Evolutionary conservation across 1,284 basidiomycete genomes (phyloP).

Genomic region (Veloboletus limbatus): DNA sequence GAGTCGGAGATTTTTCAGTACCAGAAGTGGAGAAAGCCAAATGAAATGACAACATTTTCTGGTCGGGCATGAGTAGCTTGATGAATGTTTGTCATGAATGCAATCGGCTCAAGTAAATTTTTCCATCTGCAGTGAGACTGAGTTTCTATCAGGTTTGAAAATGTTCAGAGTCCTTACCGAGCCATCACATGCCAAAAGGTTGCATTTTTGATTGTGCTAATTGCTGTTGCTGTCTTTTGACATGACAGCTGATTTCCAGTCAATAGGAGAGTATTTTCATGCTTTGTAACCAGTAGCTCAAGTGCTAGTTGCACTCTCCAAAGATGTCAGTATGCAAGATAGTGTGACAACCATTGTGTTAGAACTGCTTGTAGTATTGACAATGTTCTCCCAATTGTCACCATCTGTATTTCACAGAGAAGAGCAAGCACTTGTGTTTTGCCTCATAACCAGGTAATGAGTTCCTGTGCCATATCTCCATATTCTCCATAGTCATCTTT

Average conservation of each 20-base stretch:
- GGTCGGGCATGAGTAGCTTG: conserved; percentile 5
- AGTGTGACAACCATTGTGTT: conserved; percentile 36
- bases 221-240: conserved; percentile 1
- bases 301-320: conserved; percentile 21
- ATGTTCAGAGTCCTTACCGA: neutral
- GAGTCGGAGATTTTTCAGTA: conserved; percentile 2
- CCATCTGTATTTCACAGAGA: conserved; percentile 16
- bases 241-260: neutral
- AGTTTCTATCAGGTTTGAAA: neutral
- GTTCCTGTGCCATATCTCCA: conserved; percentile 17
- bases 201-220: conserved; percentile 6
- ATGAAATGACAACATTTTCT: conserved; percentile 9
- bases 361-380: conserved; percentile 22
- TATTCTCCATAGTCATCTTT: conserved; percentile 1
- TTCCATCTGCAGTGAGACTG: conserved; percentile 8
- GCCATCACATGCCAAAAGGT: conserved; percentile 13
- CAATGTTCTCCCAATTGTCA: neutral
- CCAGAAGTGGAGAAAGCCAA: conserved; percentile 6
- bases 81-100: conserved; percentile 9
- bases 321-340: conserved; percentile 27
- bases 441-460: conserved; percentile 31
- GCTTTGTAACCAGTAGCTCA: conserved; percentile 4
- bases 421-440: conserved; percentile 26
- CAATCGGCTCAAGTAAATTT: conserved; percentile 9
- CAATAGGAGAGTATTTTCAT: neutral